Base-by-base conservation (phyloP, 2,329 filamentous ascomycete species). In the Trichoderma sp. region DNA sequence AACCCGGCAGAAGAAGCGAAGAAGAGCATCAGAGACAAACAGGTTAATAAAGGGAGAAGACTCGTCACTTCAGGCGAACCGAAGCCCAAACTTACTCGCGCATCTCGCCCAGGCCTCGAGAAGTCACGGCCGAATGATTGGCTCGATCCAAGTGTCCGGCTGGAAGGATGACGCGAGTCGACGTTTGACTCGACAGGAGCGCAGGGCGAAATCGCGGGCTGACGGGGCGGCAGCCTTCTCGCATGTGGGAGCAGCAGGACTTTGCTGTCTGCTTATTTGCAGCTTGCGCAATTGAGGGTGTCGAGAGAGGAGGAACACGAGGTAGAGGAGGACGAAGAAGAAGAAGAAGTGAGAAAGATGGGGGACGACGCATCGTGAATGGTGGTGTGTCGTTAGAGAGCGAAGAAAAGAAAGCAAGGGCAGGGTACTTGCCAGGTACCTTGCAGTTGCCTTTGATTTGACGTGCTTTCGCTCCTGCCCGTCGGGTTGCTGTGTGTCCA, bases 31-130 rank as follows among this genome's bases (percentile, higher is more conserved):
- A 61, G n/a, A 43, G 10, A 39, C 34, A 44, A 30, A 45, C 17
- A 44, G 15, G 39, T 19, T n/a, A 34, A 34, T 34, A 7, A 4
- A 21, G 19, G 44, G 52, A 10, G 44, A 24, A 44, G 24, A 61
- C 34, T 43, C 30, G 58, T 61, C 58, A 52, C 39, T 34, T 52
- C 39, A 24, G 47, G 7, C 51, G 58, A 30, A 30, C 41, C 48
- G 47, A 51, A 34, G 14, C 6, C 34, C 19, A 61, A 61, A 61
- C 47, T 52, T 52, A 61, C 58, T 60, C 57, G 34, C 47, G 57
- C 57, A 41, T 30, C 28, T 60, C 17, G 57, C 12, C 10, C 34
- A 39, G 34, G 4, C 14, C 3, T 39, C 34, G 34, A 55, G 28
- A 26, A n/a, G 24, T 41, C 41, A 57, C 54, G 48, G 24, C 19